Base-by-base conservation (phyloP, 345 rosid species). In the Lumnitzera racemosa region DNA sequence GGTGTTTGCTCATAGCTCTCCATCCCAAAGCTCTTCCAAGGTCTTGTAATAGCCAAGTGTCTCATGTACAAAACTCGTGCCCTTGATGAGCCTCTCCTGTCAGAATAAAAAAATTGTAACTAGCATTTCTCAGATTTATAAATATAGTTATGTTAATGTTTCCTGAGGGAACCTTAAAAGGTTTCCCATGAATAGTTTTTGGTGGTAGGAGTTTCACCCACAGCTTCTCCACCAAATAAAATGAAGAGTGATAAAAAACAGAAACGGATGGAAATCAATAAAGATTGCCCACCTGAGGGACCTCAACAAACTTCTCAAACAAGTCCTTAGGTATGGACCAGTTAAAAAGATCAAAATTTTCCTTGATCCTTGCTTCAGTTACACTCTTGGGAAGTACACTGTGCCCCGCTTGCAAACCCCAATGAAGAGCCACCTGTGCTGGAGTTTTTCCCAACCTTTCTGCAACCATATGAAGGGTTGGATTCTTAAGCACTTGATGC, bases 381-480 rank as follows among this genome's bases (percentile, higher is more conserved):
- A 81, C 80, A 62, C 98, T 88, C 72, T 88, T 91, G 2, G 96
- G 98, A 48, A 86, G 88, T 20, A 88, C 95, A 55, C 96, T 80
- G 17, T 88, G 84, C 36, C 95, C 98, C 83, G 73, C 80, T 70
- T 86, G 91, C 55, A 91, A 70, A 13, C 98, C 96, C 91, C 98
- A 91, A 41, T 90, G 88, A 12, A 86, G 69, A 24, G 90, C 87
- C 60, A 86, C 90, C 70, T 91, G 95, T 5, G 98, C 96, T 59
- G 91, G 83, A 52, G 86, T 81, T 76, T 84, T 91, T 52, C 90
- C 79, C 31, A 88, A 64, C 71, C 84, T 76, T 72, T 77, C 81
- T 7, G 91, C 91, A 58, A 84, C 84, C 58, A 10, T 36, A 13
- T 24, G 71, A 2, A 84, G 60, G 23, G 79, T 57, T 0, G 83